Percentiles rank a stretch among this genome's conserved stretches.
Conservation (phyloP, 352 stramenopile species). For the Phytopythium kandeliae region DNA sequence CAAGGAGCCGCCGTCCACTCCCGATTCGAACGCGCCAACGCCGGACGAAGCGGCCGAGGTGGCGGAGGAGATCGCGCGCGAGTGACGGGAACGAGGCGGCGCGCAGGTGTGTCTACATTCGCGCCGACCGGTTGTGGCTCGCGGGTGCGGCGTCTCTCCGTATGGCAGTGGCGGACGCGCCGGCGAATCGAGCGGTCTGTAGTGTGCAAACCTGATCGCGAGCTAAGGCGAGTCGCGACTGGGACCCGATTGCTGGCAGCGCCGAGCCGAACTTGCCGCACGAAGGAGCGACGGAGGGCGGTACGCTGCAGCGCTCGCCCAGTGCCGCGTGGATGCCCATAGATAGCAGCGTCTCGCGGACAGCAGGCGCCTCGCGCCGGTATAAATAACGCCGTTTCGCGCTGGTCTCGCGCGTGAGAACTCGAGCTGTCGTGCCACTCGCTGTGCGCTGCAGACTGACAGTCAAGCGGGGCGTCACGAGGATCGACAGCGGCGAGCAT, state of each 20-base stretch:
- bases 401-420: too few species aligned
- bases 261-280: too few species aligned
- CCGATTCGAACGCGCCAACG: background rate
- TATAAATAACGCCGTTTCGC: background rate
- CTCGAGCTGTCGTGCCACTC: too few species aligned
- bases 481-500: slow-evolving; percentile 14
- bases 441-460: too few species aligned
- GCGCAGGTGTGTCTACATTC: background rate
- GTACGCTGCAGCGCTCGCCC: too few species aligned
- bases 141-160: background rate
- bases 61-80: background rate
- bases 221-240: too few species aligned
- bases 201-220: background rate
- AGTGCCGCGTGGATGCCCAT: background rate
- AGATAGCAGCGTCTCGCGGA: too few species aligned
- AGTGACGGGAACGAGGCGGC: background rate
- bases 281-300: too few species aligned
- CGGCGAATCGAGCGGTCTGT: background rate
- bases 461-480: background rate
- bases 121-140: background rate
- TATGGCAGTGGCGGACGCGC: background rate
- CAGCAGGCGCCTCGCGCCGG: too few species aligned
- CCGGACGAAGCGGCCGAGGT: background rate
- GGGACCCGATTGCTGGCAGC: background rate
- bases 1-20: background rate